These are phyloP conservation scores for Candida schatavii DNA, from an alignment of 805 yeast species.

Conservation along the genomic window DNA sequence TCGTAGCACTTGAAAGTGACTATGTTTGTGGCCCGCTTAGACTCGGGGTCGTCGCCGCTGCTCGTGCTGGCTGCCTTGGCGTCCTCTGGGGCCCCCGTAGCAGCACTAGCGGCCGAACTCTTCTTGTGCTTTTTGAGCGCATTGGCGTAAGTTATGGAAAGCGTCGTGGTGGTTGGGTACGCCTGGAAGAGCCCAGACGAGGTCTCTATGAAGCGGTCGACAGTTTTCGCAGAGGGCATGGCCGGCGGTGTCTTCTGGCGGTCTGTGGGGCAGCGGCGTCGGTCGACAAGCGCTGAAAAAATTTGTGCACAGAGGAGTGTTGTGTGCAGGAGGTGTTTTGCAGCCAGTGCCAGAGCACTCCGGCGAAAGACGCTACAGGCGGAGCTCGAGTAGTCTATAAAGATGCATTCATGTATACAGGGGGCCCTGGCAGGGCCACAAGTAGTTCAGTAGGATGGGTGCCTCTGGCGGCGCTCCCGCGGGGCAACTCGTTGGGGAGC, in stretches of 20 bases:
- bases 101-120: not conserved
- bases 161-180: constrained; percentile 31
- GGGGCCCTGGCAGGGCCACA: no score
- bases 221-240: constrained; percentile 4
- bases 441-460: no score
- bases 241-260: not conserved
- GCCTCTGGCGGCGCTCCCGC: no score
- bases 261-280: not conserved
- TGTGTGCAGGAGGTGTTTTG: no score
- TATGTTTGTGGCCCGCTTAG: constrained; percentile 25
- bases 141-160: constrained; percentile 38
- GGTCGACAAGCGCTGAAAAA: no score
- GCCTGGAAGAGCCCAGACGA: constrained; percentile 33
- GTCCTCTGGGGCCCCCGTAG: no score
- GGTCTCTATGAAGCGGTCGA: constrained; percentile 28
- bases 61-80: constrained; percentile 5
- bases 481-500: no score
- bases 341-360: no score
- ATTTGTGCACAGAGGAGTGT: no score
- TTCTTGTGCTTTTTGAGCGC: constrained; percentile 19
- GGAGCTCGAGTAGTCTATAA: no score
- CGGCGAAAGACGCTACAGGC: no score
- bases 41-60: constrained; percentile 10
- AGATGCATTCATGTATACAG: no score
- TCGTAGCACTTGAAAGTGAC: constrained; percentile 63